These are phyloP conservation scores for Tritrichomonas musculus DNA, from an alignment of 208 protist species.

Conservation along the genomic window DNA sequence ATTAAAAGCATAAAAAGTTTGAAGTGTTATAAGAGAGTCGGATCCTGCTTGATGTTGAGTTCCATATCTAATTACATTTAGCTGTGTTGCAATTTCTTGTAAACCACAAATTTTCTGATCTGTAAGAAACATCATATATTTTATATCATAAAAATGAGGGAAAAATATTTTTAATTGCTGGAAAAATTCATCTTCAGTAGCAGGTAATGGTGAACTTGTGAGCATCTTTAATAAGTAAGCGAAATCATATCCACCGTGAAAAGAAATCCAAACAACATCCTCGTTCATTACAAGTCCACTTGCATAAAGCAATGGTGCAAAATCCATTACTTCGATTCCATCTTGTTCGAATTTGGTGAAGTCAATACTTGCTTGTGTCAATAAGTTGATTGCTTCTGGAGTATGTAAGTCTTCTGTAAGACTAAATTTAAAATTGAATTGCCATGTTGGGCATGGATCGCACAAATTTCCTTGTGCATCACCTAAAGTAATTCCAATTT, in stretches of 20 bases:
- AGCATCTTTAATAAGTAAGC: conserved; percentile 59
- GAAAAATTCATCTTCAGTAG: background rate
- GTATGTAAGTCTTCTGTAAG: conserved; percentile 88
- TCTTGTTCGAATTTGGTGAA: conserved; percentile 62
- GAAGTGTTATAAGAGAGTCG: background rate
- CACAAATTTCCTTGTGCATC: conserved; percentile 85
- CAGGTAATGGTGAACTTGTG: background rate
- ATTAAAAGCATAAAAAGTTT: background rate
- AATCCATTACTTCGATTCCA: conserved; percentile 67
- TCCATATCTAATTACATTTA: background rate
- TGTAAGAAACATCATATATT: background rate
- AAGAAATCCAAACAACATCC: conserved; percentile 92
- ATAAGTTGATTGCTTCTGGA: conserved; percentile 86
- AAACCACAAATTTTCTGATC: background rate
- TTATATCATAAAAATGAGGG: background rate
- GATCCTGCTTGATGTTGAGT: background rate
- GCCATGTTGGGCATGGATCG: conserved; percentile 82
- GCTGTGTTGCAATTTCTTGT: background rate
- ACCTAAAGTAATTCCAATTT: conserved; percentile 92
- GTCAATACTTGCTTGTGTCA: conserved; percentile 82
- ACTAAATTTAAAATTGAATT: conserved; percentile 98
- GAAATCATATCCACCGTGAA: conserved; percentile 95
- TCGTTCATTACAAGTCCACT: conserved; percentile 85
- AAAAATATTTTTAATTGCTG: background rate
- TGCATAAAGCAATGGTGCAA: conserved; percentile 86